Percentiles rank a stretch among this genome's conserved stretches.
phyloP scores from a whole-genome alignment of 352 stramenopile species.

The Pythium periplocum region DNA sequence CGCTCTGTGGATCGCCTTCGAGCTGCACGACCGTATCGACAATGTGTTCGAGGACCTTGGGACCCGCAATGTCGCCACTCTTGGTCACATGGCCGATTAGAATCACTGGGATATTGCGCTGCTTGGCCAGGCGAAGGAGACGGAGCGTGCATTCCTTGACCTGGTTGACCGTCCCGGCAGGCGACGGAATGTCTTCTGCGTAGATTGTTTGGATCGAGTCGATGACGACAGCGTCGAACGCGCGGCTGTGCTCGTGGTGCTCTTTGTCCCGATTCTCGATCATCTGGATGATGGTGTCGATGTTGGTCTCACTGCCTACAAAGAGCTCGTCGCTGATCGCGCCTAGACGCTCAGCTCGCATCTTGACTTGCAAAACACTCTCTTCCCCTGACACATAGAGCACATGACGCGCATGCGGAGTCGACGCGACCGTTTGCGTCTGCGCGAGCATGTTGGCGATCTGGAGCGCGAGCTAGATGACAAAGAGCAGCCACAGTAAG shows the following conservation, averaged over 20 bases:
- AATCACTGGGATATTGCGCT: constrained; percentile 87
- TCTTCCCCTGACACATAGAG: constrained; percentile 97
- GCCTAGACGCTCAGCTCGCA: constrained; percentile 85
- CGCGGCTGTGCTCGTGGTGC: not conserved
- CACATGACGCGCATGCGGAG: constrained; percentile 37
- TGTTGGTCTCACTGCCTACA: constrained; percentile 81
- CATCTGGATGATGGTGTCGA: constrained; percentile 65
- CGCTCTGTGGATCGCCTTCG: constrained; percentile 85
- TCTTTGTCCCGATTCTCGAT: constrained; percentile 29
- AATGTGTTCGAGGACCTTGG: constrained; percentile 88
- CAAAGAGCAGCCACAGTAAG: constrained; percentile 3
- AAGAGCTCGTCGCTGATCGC: constrained; percentile 60
- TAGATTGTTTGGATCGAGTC: constrained; percentile 97
- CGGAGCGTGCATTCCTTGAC: constrained; percentile 94
- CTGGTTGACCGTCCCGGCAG: constrained; percentile 88
- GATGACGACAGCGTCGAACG: constrained; percentile 85
- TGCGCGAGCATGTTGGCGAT: constrained; percentile 84
- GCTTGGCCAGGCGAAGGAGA: constrained; percentile 93
- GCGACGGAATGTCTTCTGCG: constrained; percentile 74
- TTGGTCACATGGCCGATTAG: constrained; percentile 98
- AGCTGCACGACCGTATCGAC: constrained; percentile 96
- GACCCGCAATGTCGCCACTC: constrained; percentile 93
- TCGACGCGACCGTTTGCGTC: constrained; percentile 5
- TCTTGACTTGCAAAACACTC: constrained; percentile 93
- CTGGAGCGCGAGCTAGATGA: constrained; percentile 85